Conservation (phyloP, 2,329 filamentous ascomycete genomes). For the Paecilomyces sp. region DNA sequence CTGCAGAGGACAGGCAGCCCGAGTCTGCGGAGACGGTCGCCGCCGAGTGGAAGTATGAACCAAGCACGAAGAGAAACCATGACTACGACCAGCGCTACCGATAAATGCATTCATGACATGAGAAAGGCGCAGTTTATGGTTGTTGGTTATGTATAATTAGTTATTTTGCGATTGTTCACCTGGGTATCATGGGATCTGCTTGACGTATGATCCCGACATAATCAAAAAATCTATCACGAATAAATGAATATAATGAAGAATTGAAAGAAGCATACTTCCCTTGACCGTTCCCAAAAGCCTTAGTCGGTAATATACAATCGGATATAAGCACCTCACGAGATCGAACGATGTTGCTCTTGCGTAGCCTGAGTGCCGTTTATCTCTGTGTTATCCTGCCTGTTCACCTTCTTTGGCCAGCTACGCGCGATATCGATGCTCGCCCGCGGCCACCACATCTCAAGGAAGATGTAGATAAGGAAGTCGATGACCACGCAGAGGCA, state of each 20-base stretch:
- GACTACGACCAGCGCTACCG: neutral
- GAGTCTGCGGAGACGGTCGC: conserved; percentile 20
- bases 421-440: conserved; percentile 81
- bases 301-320: neutral
- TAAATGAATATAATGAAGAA: neutral
- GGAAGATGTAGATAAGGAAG: conserved; percentile 79
- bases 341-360: neutral
- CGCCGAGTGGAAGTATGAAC: conserved; percentile 20
- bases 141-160: neutral
- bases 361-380: neutral
- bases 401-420: conserved; percentile 78
- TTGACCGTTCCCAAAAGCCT: neutral
- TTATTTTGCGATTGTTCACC: neutral
- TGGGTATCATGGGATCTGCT: neutral
- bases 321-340: neutral
- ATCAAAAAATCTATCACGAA: neutral
- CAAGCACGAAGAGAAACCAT: conserved; percentile 14
- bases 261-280: neutral
- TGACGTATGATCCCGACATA: neutral
- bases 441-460: conserved; percentile 81
- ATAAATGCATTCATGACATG: neutral
- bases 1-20: conserved; percentile 21
- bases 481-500: conserved; percentile 92
- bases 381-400: neutral
- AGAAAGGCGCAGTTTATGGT: neutral